A percentile compares a stretch with the other conserved stretches of the same genome.
These are phyloP conservation scores for Bryum argenteum DNA, from an alignment of 225 moss, liverwort and hornwort species.

Conservation along the genomic window DNA sequence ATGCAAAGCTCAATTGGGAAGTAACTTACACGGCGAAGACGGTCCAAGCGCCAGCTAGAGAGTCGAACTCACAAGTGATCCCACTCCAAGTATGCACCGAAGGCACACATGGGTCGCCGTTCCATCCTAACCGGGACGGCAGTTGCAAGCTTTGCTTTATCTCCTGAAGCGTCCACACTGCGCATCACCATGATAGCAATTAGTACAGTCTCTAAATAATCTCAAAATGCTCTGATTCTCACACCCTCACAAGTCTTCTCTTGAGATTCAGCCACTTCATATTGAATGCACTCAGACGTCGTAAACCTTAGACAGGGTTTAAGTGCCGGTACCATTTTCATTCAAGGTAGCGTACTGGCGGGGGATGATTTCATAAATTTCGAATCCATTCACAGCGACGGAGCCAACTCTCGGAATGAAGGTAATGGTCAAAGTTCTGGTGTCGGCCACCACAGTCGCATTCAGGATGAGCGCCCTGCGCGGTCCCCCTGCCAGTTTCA, in stretches of 20 bases:
- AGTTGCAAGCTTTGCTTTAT: slow-evolving; percentile 68
- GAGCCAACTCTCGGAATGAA: slow-evolving; percentile 59
- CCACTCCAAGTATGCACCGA: slow-evolving; percentile 87
- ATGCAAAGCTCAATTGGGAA: neutral
- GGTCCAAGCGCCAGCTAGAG: slow-evolving; percentile 54
- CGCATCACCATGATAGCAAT: neutral
- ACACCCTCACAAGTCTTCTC: neutral
- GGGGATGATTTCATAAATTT: slow-evolving; percentile 74
- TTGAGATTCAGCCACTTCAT: too few relatives aligned
- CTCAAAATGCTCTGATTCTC: neutral
- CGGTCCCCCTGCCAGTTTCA: slow-evolving; percentile 52
- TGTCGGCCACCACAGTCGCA: slow-evolving; percentile 54
- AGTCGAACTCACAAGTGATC: slow-evolving; percentile 53
- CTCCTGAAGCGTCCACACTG: slow-evolving; percentile 64
- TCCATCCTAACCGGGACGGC: slow-evolving; percentile 92
- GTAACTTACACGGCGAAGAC: slow-evolving; percentile 68
- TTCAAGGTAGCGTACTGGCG: slow-evolving; percentile 57
- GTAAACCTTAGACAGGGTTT: neutral
- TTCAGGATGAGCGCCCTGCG: slow-evolving; percentile 72
- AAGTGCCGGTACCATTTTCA: slow-evolving; percentile 50
- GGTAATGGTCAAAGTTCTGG: slow-evolving; percentile 55
- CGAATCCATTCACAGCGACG: slow-evolving; percentile 73
- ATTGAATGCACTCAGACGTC: too few relatives aligned
- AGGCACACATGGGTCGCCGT: slow-evolving; percentile 94
- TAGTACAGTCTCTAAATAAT: neutral